phyloP scores from a whole-genome alignment of 2,329 filamentous ascomycete species.

The Lasiodiplodia gonubiensis region DNA sequence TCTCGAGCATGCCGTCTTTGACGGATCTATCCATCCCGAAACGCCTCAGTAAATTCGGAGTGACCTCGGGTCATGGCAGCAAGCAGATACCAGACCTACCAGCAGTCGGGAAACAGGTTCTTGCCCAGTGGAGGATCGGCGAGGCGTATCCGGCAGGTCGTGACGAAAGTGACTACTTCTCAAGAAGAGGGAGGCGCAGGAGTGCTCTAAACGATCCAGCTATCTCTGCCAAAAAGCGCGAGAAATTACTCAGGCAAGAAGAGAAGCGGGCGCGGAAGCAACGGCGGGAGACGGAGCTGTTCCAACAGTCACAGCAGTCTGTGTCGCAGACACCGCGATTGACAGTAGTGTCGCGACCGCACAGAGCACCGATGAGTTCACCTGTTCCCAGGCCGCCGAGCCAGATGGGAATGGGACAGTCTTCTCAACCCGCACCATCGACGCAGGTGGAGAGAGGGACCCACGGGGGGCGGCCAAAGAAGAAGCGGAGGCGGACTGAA shows the following conservation, averaged over 20 bases:
- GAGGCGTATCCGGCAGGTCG: constrained; percentile 38
- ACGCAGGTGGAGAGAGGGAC: constrained; percentile 45
- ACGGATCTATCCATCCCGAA: neutral
- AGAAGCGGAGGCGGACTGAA: constrained; percentile 43
- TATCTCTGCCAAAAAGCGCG: constrained; percentile 45
- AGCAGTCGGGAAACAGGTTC: constrained; percentile 43
- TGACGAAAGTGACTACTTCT: neutral
- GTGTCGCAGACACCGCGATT: constrained; percentile 27
- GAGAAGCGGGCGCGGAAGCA: constrained; percentile 50
- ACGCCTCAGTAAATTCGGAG: constrained; percentile 13
- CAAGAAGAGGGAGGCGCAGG: constrained; percentile 32
- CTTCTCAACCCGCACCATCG: constrained; percentile 33
- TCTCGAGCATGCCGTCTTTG: constrained; percentile 4
- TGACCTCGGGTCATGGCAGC: constrained; percentile 13
- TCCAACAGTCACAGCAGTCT: constrained; percentile 13
- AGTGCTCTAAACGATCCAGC: constrained; percentile 41
- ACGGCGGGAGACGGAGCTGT: constrained; percentile 43
- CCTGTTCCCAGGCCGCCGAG: constrained; percentile 28
- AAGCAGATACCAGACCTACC: constrained; percentile 38
- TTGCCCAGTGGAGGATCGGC: constrained; percentile 51
- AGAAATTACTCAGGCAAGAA: constrained; percentile 45
- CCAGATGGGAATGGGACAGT: constrained; percentile 35
- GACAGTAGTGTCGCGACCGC: constrained; percentile 22
- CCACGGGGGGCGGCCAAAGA: constrained; percentile 42
- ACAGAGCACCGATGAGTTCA: constrained; percentile 29